Base-by-base conservation (phyloP, 345 rosid genomes). In the Adansonia digitata region DNA sequence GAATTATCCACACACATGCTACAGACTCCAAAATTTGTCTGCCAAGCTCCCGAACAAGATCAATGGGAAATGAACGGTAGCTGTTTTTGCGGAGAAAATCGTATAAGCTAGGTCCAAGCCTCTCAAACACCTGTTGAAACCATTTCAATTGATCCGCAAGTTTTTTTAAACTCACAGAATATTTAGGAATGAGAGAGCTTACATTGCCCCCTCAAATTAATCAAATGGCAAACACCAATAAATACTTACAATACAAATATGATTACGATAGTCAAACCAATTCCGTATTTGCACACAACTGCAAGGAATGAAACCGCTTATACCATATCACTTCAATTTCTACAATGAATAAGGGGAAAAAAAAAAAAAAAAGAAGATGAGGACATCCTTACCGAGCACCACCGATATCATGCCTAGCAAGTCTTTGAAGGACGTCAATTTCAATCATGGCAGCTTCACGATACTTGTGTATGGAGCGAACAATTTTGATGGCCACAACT, bases 201-300 rank as follows among this genome's bases (percentile, higher is more conserved):
- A 39, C 60, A 84, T 22, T 74, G 77, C 78, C 80, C 84, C 79
- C 74, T 74, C 87, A 81, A 69, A 85, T 80, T 79, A 80, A 91
- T 81, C 84, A 86, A 88, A 88, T 77, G 15, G 80, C 82, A 84
- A 81, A 82, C 82, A 81, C 75, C 74, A 87, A 83, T 83, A 86
- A 80, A 82, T 84, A 95, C 99, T 93, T 91, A 95, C 98, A 88
- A 93, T 95, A 95, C 99, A 95, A 78, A 95, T 84, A 94, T 94
- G 97, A 89, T 93, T 93, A 91, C 97, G 98, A 95, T 93, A 91
- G 98, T 95, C 97, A 95, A 95, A 95, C 98, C 99, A 95, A 94
- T 93, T 90, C 98, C 93, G 87, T 89, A 95, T 86, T 88, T 93
- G 98, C 86, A 95, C 99, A 93, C 98, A 95, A 93, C 99, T 93